Conservation (phyloP, 139 green algal genomes). For the Coccomyxa sp. region DNA sequence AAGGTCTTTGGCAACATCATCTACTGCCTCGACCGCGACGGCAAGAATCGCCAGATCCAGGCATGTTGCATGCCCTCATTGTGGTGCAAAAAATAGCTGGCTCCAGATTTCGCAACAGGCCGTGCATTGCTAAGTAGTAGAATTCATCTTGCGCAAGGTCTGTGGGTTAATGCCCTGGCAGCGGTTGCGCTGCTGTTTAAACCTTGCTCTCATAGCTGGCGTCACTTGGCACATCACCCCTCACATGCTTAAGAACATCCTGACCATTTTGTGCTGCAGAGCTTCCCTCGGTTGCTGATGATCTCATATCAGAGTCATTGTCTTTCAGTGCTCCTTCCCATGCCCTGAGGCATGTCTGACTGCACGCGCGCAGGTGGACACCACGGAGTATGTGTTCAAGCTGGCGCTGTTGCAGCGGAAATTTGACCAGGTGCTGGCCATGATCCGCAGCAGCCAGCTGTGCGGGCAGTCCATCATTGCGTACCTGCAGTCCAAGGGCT, state of each 20-base stretch:
- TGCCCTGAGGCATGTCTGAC: no score
- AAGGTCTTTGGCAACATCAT: conserved; percentile 69
- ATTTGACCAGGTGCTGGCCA: conserved; percentile 91
- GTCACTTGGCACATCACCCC: no score
- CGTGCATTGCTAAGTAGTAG: no score
- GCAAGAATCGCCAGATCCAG: conserved; percentile 85
- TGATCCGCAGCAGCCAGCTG: conserved; percentile 85
- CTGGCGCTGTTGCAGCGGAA: conserved; percentile 88
- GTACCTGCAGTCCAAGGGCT: conserved; percentile 96
- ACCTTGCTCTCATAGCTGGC: no score
- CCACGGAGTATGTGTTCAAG: conserved; percentile 99
- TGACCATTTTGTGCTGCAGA: no score
- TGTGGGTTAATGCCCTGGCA: no score
- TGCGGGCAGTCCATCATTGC: conserved; percentile 96
- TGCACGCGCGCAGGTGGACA: conserved; percentile 66
- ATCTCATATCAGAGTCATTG: no score
- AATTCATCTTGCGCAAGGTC: no score
- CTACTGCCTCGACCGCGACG: conserved; percentile 94
- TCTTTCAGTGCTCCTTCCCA: no score
- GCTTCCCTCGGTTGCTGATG: no score
- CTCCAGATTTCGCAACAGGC: not conserved
- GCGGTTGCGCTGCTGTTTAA: no score
- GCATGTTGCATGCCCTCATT: conserved; percentile 11
- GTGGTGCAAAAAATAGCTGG: not conserved
- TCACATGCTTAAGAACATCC: no score